A percentile compares a stretch with the other conserved stretches of the same genome.
These are phyloP conservation scores for Acanthamoeba sp. DNA, from an alignment of 208 protist species.

Conservation along the genomic window DNA sequence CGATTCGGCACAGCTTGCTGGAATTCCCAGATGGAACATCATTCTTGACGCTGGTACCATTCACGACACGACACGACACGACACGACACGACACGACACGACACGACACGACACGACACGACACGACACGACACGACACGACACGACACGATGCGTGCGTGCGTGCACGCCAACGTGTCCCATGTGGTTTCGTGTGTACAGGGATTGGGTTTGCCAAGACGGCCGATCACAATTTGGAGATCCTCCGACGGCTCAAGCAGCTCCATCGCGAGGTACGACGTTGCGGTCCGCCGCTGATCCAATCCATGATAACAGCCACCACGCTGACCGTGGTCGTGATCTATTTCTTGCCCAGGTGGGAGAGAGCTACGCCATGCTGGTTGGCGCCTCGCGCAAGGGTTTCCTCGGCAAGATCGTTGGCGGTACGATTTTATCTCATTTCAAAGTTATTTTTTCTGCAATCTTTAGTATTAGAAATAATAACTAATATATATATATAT, in stretches of 20 bases:
- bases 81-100: neutral
- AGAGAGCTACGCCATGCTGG: constrained; percentile 74
- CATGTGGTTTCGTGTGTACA: neutral
- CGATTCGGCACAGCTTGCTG: constrained; percentile 59
- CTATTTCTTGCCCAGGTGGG: too few relatives aligned
- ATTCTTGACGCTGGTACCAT: constrained; percentile 82
- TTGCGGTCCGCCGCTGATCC: neutral
- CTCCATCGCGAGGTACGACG: neutral
- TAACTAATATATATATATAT: too few relatives aligned
- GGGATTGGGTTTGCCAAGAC: constrained; percentile 84
- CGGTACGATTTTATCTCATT: too few relatives aligned
- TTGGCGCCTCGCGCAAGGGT: constrained; percentile 85
- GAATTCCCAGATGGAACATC: constrained; percentile 84
- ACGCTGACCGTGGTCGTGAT: neutral
- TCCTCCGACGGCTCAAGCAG: constrained; percentile 58
- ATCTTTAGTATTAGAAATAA: too few relatives aligned
- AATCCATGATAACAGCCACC: neutral
- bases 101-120: too few relatives aligned
- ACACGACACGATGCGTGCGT: too few relatives aligned
- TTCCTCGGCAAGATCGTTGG: constrained; percentile 80
- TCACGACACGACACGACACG: neutral
- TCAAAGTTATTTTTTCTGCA: too few relatives aligned
- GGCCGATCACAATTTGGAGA: constrained; percentile 76
- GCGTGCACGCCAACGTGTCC: too few relatives aligned
- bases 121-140: too few relatives aligned